These are phyloP conservation scores for Manihot esculenta DNA, from an alignment of 441 rosid genomes.

Conservation along the genomic window DNA sequence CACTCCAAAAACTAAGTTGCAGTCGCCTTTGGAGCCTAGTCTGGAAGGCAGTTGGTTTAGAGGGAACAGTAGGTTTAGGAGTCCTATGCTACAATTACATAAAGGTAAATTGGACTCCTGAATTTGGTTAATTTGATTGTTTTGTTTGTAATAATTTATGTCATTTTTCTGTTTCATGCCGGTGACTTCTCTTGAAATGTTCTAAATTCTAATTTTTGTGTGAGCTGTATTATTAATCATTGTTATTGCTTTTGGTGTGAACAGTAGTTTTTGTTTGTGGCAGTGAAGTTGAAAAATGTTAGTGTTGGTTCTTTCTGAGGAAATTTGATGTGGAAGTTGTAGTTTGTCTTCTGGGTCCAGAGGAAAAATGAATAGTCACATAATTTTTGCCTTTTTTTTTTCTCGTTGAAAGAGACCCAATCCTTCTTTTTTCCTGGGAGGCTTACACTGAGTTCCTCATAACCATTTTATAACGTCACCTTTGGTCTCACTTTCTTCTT, in stretches of 20 bases:
- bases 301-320: background rate
- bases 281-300: background rate
- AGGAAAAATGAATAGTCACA: too few relatives aligned
- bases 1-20: slow-evolving; percentile 15
- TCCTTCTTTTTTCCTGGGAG: too few relatives aligned
- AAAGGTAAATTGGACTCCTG: slow-evolving; percentile 52
- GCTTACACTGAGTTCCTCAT: too few relatives aligned
- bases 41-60: slow-evolving; percentile 72
- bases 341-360: too few relatives aligned
- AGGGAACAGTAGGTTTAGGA: slow-evolving; percentile 59
- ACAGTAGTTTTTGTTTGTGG: background rate
- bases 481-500: too few relatives aligned
- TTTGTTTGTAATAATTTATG: background rate
- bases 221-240: background rate
- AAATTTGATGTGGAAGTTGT: too few relatives aligned
- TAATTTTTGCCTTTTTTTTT: too few relatives aligned
- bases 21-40: slow-evolving; percentile 24
- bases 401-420: too few relatives aligned
- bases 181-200: background rate
- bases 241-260: background rate
- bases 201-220: background rate
- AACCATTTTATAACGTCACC: too few relatives aligned
- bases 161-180: background rate
- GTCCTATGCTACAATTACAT: slow-evolving; percentile 91
- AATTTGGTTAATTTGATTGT: background rate